Evolutionary conservation across 768 basidiomycete species (phyloP).

Genomic region (Collybia sordida): DNA sequence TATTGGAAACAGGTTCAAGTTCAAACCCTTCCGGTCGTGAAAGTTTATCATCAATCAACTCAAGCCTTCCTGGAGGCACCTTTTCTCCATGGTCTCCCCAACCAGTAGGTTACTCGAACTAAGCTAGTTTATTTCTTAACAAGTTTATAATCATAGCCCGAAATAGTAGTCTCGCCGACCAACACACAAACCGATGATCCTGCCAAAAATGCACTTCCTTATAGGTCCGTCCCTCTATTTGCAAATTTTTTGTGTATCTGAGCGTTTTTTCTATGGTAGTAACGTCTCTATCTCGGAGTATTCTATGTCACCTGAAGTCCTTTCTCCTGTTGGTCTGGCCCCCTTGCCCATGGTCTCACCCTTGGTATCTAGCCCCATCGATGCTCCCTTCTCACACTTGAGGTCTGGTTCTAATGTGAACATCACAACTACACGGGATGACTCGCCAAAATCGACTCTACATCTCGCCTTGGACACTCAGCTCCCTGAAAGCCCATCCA

Average conservation of each 20-base stretch:
- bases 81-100: conserved; percentile 9
- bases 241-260: not conserved
- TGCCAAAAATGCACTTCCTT: no score
- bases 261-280: conserved; percentile 3
- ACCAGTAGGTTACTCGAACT: not conserved
- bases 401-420: not conserved
- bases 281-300: conserved; percentile 9
- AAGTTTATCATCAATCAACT: not conserved
- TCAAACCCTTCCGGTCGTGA: not conserved
- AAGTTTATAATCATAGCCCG: not conserved
- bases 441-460: not conserved
- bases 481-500: conserved; percentile 7
- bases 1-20: not conserved
- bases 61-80: not conserved
- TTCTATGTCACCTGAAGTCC: conserved; percentile 28
- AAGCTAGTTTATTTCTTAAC: not conserved
- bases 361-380: conserved; percentile 30
- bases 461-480: conserved; percentile 2
- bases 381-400: conserved; percentile 8
- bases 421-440: not conserved
- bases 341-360: conserved; percentile 33
- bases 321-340: conserved; percentile 33
- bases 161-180: not conserved
- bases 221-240: no score
- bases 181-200: not conserved